Evolutionary conservation across 176 grass and related monocot species (phyloP).

Genomic region (Carex littledalei): DNA sequence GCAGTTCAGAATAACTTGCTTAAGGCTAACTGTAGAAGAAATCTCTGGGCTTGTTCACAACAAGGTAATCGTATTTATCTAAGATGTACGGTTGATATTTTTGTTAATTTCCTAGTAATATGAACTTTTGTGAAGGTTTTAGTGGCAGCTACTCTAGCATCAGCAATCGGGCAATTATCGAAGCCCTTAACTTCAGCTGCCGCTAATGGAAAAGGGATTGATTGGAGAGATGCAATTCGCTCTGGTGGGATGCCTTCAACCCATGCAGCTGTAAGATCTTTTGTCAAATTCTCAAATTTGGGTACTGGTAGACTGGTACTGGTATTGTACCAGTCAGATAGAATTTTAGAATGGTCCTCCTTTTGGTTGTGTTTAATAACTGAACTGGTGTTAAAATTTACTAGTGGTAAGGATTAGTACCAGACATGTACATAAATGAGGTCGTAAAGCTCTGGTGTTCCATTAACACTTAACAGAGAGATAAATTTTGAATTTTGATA

Average conservation of each 20-base stretch:
- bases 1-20: conserved; percentile 4
- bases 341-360: background rate
- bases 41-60: conserved; percentile 51
- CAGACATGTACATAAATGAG: background rate
- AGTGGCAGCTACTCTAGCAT: conserved; percentile 50
- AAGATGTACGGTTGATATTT: background rate
- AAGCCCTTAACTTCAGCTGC: conserved; percentile 62
- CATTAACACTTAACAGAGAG: background rate
- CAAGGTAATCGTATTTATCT: conserved; percentile 38
- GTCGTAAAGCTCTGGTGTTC: background rate
- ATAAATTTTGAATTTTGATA: background rate
- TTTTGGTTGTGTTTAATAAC: background rate
- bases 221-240: conserved; percentile 39
- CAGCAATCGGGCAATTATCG: conserved; percentile 55
- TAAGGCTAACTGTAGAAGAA: conserved; percentile 39
- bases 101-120: background rate
- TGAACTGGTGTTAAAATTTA: background rate
- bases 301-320: background rate
- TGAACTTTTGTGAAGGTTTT: conserved; percentile 42
- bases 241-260: conserved; percentile 93
- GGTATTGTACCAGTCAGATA: background rate
- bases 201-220: conserved; percentile 28
- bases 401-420: background rate
- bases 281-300: background rate
- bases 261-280: conserved; percentile 66